phyloP scores from a whole-genome alignment of 2,329 filamentous ascomycete genomes.

The Didymella sp. region DNA sequence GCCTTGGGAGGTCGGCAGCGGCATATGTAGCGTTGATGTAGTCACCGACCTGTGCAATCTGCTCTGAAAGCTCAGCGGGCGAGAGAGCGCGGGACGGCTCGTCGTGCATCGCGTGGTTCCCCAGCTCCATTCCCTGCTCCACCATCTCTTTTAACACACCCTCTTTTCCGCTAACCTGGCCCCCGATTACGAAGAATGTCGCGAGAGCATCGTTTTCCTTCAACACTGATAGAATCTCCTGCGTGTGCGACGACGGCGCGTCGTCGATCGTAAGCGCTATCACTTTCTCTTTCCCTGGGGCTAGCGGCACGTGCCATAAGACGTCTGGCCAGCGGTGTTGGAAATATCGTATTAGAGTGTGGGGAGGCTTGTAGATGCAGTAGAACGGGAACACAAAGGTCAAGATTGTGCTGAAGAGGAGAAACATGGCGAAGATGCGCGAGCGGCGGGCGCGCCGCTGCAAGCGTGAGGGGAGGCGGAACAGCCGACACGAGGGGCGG shows the following conservation, averaged over 20 bases:
- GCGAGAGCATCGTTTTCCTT: conserved; percentile 70
- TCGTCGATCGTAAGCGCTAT: conserved; percentile 89
- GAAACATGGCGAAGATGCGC: conserved; percentile 48
- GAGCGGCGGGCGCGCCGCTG: conserved; percentile 47
- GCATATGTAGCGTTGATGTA: conserved; percentile 66
- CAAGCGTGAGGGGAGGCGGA: conserved; percentile 46
- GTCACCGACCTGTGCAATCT: conserved; percentile 70
- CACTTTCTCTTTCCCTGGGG: conserved; percentile 59
- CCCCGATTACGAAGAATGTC: conserved; percentile 89
- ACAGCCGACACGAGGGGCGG: conserved; percentile 39
- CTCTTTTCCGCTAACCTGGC: conserved; percentile 67
- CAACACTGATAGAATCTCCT: conserved; percentile 73
- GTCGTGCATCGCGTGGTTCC: conserved; percentile 89
- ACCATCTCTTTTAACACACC: conserved; percentile 60
- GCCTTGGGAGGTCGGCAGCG: conserved; percentile 49
- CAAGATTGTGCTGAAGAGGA: conserved; percentile 35
- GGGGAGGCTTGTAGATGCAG: conserved; percentile 80
- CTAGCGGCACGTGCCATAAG: conserved; percentile 69
- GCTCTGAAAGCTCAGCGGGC: conserved; percentile 63
- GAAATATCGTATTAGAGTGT: conserved; percentile 73
- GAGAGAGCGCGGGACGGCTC: conserved; percentile 72
- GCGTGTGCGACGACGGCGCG: conserved; percentile 75
- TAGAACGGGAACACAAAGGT: conserved; percentile 58
- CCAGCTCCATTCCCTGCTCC: conserved; percentile 66
- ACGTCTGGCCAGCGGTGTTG: conserved; percentile 77